Base-by-base conservation (phyloP, 2,329 filamentous ascomycete species). In the Setomelanomma holmii region DNA sequence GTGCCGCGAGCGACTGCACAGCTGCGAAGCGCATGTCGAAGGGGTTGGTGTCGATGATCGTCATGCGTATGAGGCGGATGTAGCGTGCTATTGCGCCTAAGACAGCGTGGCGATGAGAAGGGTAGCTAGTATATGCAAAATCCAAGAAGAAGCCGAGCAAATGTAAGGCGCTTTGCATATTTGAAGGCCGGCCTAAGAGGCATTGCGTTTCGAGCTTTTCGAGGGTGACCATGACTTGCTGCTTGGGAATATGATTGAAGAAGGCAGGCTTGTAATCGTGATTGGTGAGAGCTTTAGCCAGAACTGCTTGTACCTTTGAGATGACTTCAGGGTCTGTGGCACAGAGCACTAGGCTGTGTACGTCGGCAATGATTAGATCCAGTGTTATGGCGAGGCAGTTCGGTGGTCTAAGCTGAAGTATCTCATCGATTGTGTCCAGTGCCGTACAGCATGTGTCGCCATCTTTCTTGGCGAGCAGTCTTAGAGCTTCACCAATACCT, bases 21-120 rank as follows among this genome's bases (percentile, higher is more conserved):
- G 85, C 86, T 0, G 88, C 84, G 63, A 84, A 78, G 43, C 89
- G 84, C 0, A 82, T 85, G 65, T 89, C 85, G 53, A 89, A 89
- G 16, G 84, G 82, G 36, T 73, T 74, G 4, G 63, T 68, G 43
- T 75, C 72, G 14, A 62, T 46, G 33, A 70, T 68, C 5, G 66
- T 64, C 55, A 56, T 64, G 36, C 69, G 67, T 0, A 74, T 53
- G 12, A 73, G 52, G 20, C 64, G 63, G 49, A 72, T 66, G 55
- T 69, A 75, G 8, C 61, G 56, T 6, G 58, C 59, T 4, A 61
- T 57, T 16, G 45, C 49, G 6, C 39, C 14, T 3, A 68, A 34
- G 11, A 61, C 30, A 1, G 22, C 20, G 5, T 8, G 21, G 7
- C 48, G 49, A 5, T 62, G 51, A 4, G 35, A 11, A 1, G 59